A percentile compares a stretch with the other conserved stretches of the same genome.
phyloP scores from a whole-genome alignment of 1,284 basidiomycete species.

The Pseudozyma thailandica region DNA sequence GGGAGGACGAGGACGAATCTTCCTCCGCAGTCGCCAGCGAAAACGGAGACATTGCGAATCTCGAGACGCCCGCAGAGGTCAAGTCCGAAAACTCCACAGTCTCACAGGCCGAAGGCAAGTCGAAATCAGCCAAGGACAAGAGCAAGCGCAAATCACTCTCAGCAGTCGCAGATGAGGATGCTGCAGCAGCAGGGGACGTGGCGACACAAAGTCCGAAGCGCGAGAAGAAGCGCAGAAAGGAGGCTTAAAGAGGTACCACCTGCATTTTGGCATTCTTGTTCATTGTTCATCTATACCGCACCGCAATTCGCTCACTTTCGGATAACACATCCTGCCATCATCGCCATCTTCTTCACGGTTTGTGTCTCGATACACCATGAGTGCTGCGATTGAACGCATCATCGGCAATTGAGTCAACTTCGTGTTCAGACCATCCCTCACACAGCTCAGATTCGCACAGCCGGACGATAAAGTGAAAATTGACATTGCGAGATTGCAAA shows the following conservation, averaged over 20 bases:
- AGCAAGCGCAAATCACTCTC: slow-evolving; percentile 26
- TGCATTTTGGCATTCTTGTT: too few species aligned
- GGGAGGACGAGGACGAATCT: slow-evolving; percentile 38
- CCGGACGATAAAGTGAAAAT: too few species aligned
- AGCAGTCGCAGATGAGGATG: background rate
- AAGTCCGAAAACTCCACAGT: too few species aligned
- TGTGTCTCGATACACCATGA: too few species aligned
- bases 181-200: background rate
- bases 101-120: too few species aligned
- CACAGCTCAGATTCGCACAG: too few species aligned
- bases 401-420: too few species aligned
- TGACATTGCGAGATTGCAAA: too few species aligned
- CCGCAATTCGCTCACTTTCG: background rate
- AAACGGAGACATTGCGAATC: background rate
- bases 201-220: slow-evolving; percentile 5
- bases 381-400: too few species aligned
- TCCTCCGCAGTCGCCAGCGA: background rate
- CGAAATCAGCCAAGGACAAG: slow-evolving; percentile 6
- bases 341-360: too few species aligned
- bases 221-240: slow-evolving; percentile 43
- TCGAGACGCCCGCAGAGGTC: background rate
- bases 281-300: background rate
- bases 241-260: slow-evolving; percentile 17
- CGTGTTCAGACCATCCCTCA: too few species aligned
- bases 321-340: too few species aligned